Percentiles rank a stretch among this genome's conserved stretches.
phyloP scores from a whole-genome alignment of 129 eudicot genomes.

The Chrysanthemum lavandulifolium region DNA sequence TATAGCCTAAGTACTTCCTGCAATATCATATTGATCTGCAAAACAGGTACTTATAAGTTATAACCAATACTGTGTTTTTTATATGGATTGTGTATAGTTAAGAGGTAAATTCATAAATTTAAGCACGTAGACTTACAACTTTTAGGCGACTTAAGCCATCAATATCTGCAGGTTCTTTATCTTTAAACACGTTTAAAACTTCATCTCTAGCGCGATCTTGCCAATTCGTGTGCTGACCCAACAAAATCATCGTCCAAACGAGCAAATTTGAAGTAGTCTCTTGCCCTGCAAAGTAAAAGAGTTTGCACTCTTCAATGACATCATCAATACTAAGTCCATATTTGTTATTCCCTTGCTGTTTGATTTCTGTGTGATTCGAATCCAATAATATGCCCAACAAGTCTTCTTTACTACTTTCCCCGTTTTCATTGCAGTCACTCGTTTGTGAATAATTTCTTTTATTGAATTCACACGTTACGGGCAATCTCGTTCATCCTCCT shows the following conservation, averaged over 20 bases:
- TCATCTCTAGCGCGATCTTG: too few relatives aligned
- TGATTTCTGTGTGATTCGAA: constrained; percentile 22
- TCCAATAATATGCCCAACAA: constrained; percentile 28
- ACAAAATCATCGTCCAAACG: constrained; percentile 24
- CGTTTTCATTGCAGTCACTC: neutral
- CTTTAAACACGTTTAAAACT: too few relatives aligned
- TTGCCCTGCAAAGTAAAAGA: constrained; percentile 31
- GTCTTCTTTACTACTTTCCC: constrained; percentile 13
- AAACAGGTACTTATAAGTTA: neutral
- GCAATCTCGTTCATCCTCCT: constrained; percentile 21
- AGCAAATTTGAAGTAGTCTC: constrained; percentile 27
- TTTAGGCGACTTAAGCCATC: neutral
- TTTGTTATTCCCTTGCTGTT: constrained; percentile 10
- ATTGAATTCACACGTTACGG: constrained; percentile 7
- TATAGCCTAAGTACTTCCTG: constrained; percentile 26
- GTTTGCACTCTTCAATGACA: constrained; percentile 28
- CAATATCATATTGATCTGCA: constrained; percentile 24
- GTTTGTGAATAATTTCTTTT: constrained; percentile 24
- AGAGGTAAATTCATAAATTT: neutral
- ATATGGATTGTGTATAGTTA: too few relatives aligned
- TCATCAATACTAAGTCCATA: constrained; percentile 24
- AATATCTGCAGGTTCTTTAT: too few relatives aligned
- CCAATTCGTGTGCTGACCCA: constrained; percentile 8
- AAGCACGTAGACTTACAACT: constrained; percentile 12
- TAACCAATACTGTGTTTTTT: too few relatives aligned